Conservation (phyloP, 208 protist genomes). For the Leishmania amazonensis region DNA sequence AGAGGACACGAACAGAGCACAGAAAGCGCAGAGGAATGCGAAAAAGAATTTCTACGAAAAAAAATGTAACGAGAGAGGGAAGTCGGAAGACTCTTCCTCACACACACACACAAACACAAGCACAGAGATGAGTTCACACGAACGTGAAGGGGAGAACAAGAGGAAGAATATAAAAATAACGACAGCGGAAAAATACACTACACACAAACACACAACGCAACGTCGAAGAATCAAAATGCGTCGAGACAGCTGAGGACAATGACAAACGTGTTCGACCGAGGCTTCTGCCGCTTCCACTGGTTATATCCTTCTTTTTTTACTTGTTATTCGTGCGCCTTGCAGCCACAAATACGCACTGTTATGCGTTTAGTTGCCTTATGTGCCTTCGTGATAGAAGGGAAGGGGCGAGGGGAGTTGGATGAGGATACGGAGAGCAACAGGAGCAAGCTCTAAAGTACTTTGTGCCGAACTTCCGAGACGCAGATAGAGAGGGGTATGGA, state of each 20-base stretch:
- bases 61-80: too few relatives aligned
- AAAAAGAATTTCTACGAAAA: neutral
- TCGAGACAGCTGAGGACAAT: neutral
- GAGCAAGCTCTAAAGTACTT: neutral
- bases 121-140: neutral
- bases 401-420: too few relatives aligned
- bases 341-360: too few relatives aligned
- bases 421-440: too few relatives aligned
- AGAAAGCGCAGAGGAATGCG: neutral
- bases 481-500: neutral
- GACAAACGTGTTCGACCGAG: neutral
- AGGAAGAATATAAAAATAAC: neutral
- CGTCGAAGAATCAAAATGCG: neutral
- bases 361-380: too few relatives aligned
- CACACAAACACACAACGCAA: neutral
- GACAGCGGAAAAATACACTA: neutral
- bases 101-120: neutral
- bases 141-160: neutral
- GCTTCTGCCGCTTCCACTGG: neutral
- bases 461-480: neutral
- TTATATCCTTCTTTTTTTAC: neutral
- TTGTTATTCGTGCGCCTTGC: neutral
- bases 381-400: too few relatives aligned
- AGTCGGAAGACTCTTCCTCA: too few relatives aligned
- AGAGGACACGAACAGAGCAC: constrained; percentile 1